Evolutionary conservation across 2,329 filamentous ascomycete species (phyloP).

Genomic region (Huntiella moniliformis): DNA sequence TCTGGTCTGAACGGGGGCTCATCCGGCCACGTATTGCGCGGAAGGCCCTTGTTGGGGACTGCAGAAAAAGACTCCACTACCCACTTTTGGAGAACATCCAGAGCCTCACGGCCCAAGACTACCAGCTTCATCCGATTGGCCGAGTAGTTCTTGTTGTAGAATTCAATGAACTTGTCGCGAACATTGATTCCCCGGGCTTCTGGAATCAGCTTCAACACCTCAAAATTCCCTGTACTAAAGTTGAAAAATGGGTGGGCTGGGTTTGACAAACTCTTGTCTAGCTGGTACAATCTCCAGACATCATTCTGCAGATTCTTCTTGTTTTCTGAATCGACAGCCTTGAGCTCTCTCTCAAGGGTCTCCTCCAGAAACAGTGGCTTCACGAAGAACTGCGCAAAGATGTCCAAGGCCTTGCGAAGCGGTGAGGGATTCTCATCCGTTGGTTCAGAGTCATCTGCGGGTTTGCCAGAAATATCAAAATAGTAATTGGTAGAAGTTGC

Average conservation of each 20-base stretch:
- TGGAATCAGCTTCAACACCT: slow-evolving; percentile 68
- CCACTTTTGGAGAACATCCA: slow-evolving; percentile 73
- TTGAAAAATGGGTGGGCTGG: slow-evolving; percentile 75
- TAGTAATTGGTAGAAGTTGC: slow-evolving; percentile 93
- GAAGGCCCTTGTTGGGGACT: slow-evolving; percentile 64
- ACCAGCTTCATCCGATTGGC: slow-evolving; percentile 89
- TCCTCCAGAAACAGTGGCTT: slow-evolving; percentile 69
- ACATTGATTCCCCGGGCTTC: slow-evolving; percentile 67
- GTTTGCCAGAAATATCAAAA: slow-evolving; percentile 79
- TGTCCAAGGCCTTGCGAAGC: slow-evolving; percentile 65
- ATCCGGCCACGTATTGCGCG: slow-evolving; percentile 35
- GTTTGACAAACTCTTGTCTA: slow-evolving; percentile 77
- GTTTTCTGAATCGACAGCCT: slow-evolving; percentile 85
- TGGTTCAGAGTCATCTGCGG: slow-evolving; percentile 39
- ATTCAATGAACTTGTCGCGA: slow-evolving; percentile 78
- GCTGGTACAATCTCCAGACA: slow-evolving; percentile 68
- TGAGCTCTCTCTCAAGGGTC: slow-evolving; percentile 71
- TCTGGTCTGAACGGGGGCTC: slow-evolving; percentile 30
- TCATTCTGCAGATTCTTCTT: slow-evolving; percentile 95
- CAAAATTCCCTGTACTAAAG: slow-evolving; percentile 78
- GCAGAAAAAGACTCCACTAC: slow-evolving; percentile 64
- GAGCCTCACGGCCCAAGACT: slow-evolving; percentile 59
- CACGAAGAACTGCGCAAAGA: slow-evolving; percentile 89
- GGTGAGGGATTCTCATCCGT: slow-evolving; percentile 38
- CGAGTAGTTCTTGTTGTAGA: slow-evolving; percentile 77